phyloP scores from a whole-genome alignment of 352 stramenopile genomes.

The Saprolegnia diclina region DNA sequence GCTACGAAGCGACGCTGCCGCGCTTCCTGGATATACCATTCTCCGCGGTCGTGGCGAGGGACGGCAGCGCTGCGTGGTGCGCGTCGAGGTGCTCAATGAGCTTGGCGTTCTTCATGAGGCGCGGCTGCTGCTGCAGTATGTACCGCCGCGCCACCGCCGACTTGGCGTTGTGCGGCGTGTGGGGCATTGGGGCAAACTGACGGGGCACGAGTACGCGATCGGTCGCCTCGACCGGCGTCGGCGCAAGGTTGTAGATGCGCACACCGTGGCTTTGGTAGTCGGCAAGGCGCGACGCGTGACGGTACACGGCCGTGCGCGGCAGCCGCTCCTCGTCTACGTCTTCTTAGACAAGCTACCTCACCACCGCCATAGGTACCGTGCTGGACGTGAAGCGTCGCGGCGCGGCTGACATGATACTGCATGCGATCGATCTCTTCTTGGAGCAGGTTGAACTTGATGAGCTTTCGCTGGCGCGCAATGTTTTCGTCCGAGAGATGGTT shows the following conservation, averaged over 20 bases:
- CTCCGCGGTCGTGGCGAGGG: not conserved
- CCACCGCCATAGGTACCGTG: not conserved
- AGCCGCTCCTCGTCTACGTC: slow-evolving; percentile 17
- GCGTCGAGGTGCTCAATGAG: slow-evolving; percentile 17
- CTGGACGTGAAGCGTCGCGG: slow-evolving; percentile 10
- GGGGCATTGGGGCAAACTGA: not conserved
- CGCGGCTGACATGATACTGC: slow-evolving; percentile 59
- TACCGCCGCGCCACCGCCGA: not conserved
- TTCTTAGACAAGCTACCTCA: not conserved
- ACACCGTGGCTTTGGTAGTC: slow-evolving; percentile 65
- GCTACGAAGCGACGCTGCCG: not conserved
- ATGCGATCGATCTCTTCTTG: slow-evolving; percentile 79
- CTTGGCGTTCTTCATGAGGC: slow-evolving; percentile 24
- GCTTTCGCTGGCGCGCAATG: slow-evolving; percentile 44
- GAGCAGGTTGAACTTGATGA: slow-evolving; percentile 57
- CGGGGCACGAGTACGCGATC: slow-evolving; percentile 54
- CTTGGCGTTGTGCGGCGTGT: slow-evolving; percentile 22
- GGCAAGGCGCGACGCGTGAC: slow-evolving; percentile 58
- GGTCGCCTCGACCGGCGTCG: slow-evolving; percentile 37
- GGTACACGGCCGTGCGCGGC: slow-evolving; percentile 55
- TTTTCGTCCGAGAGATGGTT: slow-evolving; percentile 52
- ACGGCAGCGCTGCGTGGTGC: not conserved
- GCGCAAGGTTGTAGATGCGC: slow-evolving; percentile 65
- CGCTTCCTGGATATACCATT: not conserved
- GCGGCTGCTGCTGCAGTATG: slow-evolving; percentile 10